phyloP scores from a whole-genome alignment of 2,329 filamentous ascomycete genomes.

The Cladosporium velox region DNA sequence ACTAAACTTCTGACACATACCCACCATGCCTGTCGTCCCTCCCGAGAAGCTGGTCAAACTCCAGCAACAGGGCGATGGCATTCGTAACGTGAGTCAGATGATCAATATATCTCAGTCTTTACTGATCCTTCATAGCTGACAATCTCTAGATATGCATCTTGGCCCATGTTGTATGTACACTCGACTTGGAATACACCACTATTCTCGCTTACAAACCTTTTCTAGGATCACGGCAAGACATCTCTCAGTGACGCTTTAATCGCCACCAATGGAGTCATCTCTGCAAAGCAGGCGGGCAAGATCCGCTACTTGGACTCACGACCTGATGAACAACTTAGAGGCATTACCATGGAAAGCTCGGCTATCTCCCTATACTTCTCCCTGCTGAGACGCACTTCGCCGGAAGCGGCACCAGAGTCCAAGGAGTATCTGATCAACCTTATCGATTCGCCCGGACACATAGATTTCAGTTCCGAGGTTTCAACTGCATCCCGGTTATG shows the following conservation, averaged over 20 bases:
- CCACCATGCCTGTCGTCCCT: constrained; percentile 81
- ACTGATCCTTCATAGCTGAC: background rate
- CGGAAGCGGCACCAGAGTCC: constrained; percentile 55
- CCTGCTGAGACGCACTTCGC: constrained; percentile 73
- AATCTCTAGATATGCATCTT: constrained; percentile 68
- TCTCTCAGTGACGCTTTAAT: constrained; percentile 94
- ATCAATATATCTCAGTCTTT: constrained; percentile 1
- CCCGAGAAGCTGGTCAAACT: constrained; percentile 88
- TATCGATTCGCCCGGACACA: constrained; percentile 96
- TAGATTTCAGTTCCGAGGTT: constrained; percentile 98
- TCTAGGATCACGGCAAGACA: constrained; percentile 87
- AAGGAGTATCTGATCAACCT: constrained; percentile 96
- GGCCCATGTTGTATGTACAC: constrained; percentile 11
- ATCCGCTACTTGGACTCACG: constrained; percentile 96
- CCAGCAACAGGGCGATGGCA: constrained; percentile 82
- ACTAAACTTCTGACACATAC: background rate
- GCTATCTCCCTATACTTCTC: constrained; percentile 97
- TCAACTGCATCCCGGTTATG: constrained; percentile 93
- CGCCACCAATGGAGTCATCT: constrained; percentile 99
- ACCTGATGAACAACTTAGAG: constrained; percentile 90
- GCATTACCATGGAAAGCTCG: constrained; percentile 99
- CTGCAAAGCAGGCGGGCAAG: constrained; percentile 94
- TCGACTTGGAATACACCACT: fast-evolving
- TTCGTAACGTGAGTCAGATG: constrained; percentile 80
- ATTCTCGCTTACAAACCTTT: constrained; percentile 53